A percentile compares a stretch with the other conserved stretches of the same genome.
phyloP scores from a whole-genome alignment of 2,329 filamentous ascomycete genomes.

The Didymella keratinophila region DNA sequence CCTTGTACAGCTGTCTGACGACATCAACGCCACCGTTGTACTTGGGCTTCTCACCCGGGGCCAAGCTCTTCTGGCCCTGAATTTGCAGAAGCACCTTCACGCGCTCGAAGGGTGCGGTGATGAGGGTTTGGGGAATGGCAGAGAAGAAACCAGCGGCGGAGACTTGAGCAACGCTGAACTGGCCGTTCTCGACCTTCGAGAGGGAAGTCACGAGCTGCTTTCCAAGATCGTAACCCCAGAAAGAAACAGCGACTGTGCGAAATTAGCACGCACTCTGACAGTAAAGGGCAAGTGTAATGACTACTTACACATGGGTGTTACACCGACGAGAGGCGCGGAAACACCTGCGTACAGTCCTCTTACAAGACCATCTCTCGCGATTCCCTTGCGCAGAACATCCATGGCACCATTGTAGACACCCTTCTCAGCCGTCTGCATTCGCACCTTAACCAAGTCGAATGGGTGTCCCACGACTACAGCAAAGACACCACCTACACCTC shows the following conservation, averaged over 20 bases:
- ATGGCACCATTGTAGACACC: conserved; percentile 90
- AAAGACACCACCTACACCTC: conserved; percentile 91
- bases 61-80: conserved; percentile 86
- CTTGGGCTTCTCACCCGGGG: conserved; percentile 89
- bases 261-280: conserved; percentile 18
- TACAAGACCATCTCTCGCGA: conserved; percentile 83
- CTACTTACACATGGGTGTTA: conserved; percentile 96
- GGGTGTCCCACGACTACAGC: conserved; percentile 93
- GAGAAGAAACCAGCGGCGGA: conserved; percentile 93
- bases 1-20: conserved; percentile 88
- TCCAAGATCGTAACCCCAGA: conserved; percentile 92
- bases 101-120: conserved; percentile 98
- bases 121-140: conserved; percentile 94
- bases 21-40: conserved; percentile 90
- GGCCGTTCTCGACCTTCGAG: conserved; percentile 70
- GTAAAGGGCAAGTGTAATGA: background rate
- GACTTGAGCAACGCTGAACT: conserved; percentile 84
- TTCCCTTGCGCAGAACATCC: conserved; percentile 87
- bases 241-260: conserved; percentile 67
- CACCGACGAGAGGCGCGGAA: conserved; percentile 89
- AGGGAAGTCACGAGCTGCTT: conserved; percentile 81
- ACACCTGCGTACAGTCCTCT: conserved; percentile 95
- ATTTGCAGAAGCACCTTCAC: conserved; percentile 99
- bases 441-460: conserved; percentile 97
- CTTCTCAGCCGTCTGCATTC: conserved; percentile 92